phyloP scores from a whole-genome alignment of 2,329 filamentous ascomycete species.

The Phialophora chinensis region DNA sequence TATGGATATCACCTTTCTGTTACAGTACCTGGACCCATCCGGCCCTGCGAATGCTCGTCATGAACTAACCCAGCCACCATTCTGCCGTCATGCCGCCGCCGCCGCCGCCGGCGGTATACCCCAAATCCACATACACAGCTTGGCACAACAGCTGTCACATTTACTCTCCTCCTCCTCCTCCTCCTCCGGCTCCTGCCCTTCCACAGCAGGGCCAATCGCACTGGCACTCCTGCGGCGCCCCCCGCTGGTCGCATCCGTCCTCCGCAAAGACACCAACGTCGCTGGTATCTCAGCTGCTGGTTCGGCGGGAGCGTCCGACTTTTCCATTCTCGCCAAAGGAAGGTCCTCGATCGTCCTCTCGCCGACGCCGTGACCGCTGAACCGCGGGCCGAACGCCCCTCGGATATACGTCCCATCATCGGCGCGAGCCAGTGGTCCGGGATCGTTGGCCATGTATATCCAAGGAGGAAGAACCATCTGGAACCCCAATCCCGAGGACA shows the following conservation, averaged over 20 bases:
- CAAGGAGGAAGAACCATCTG: slow-evolving; percentile 27
- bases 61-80: neutral
- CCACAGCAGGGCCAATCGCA: slow-evolving; percentile 8
- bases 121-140: neutral
- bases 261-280: neutral
- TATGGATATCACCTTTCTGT: neutral
- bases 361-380: slow-evolving; percentile 50
- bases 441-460: slow-evolving; percentile 31
- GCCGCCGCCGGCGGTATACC: neutral
- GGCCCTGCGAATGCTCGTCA: neutral
- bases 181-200: neutral
- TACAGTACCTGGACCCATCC: neutral
- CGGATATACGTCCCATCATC: slow-evolving; percentile 50
- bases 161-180: neutral
- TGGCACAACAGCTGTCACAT: slow-evolving; percentile 7
- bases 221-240: neutral
- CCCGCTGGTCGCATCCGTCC: slow-evolving; percentile 2
- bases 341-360: slow-evolving; percentile 33
- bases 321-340: slow-evolving; percentile 26
- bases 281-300: slow-evolving; percentile 16
- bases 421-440: slow-evolving; percentile 45
- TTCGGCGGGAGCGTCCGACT: slow-evolving; percentile 10
- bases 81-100: neutral
- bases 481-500: neutral
- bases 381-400: slow-evolving; percentile 49